phyloP scores from a whole-genome alignment of 2,329 filamentous ascomycete species.

The Coleophoma cylindrospora region DNA sequence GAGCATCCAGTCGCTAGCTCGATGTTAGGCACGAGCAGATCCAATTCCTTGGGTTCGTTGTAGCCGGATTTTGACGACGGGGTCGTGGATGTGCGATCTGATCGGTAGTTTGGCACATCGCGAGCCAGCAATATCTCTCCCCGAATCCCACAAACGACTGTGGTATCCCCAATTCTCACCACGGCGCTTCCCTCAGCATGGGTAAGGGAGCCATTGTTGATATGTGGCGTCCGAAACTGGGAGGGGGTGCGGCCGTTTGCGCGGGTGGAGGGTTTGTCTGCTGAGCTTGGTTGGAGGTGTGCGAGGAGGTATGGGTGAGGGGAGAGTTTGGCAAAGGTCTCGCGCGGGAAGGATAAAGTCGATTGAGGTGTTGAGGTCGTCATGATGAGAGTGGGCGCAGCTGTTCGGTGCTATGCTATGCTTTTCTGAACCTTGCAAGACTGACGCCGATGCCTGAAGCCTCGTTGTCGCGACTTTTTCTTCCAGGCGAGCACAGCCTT shows the following conservation, averaged over 20 bases:
- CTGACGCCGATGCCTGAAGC: neutral
- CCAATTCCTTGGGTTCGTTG: slow-evolving; percentile 50
- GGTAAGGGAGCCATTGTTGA: slow-evolving; percentile 79
- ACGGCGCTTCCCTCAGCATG: slow-evolving; percentile 89
- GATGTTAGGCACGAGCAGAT: slow-evolving; percentile 87
- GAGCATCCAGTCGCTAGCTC: slow-evolving; percentile 89
- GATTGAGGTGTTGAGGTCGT: slow-evolving; percentile 16
- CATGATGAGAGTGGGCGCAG: slow-evolving; percentile 6
- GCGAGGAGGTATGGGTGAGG: slow-evolving; percentile 86
- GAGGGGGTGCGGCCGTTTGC: slow-evolving; percentile 74
- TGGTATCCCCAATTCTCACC: slow-evolving; percentile 83
- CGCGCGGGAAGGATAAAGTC: slow-evolving; percentile 42
- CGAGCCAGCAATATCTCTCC: slow-evolving; percentile 75
- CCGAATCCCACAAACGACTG: slow-evolving; percentile 89
- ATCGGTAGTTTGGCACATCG: slow-evolving; percentile 65
- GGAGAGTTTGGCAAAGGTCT: slow-evolving; percentile 84
- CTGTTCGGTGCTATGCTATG: too few relatives aligned
- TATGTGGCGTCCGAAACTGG: slow-evolving; percentile 65
- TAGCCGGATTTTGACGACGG: slow-evolving; percentile 27
- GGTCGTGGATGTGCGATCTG: slow-evolving; percentile 28
- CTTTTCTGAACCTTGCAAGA: too few relatives aligned
- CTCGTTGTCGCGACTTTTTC: neutral
- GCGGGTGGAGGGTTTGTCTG: slow-evolving; percentile 54
- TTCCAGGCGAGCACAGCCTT: neutral
- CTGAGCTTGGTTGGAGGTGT: slow-evolving; percentile 62